Evolutionary conservation across 352 stramenopile genomes (phyloP), one percentile per base, ranked within the genome.

Genomic region (Globisporangium nagaii): DNA sequence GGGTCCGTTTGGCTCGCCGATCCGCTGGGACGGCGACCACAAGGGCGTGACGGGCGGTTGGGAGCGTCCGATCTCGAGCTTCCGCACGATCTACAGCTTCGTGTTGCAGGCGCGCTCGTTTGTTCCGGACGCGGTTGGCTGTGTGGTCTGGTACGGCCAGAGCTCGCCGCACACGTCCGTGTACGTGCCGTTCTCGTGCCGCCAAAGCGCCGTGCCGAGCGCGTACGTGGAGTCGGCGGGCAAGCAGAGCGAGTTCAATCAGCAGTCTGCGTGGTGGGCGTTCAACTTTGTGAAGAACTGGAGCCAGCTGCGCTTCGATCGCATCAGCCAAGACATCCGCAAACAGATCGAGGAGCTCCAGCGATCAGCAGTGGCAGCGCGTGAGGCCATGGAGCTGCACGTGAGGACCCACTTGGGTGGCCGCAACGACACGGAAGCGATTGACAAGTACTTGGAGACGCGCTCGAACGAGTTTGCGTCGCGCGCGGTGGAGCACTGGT

Each of bases 51-150:
- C 48, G 6, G 84, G 84, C 11, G 75, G 70, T 35, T 93, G 85
- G 73, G 86, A 95, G 59, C 77, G 89, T 13, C 63, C 84, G 0
- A 96, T 97, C 60, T 95, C 86, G 15, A 74, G 96, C 24, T 95
- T 88, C 58, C 84, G 90, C 25, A 96, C 88, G 39, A 65, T 84
- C 27, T 86, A 75, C 56, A 87, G 72, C 41, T 95, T 96, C 58
- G 62, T 79, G 13, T 37, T 76, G 4, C 75, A 86, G 17, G 62
- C 68, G 11, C 59, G 72, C 7, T 31, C 43, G 1, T 40, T 64
- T 34, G 3, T 84, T 17, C 50, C 54, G 0, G 71, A 82, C 39
- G 20, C 53, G 17, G 31, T 84, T 4, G 70, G 70, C 27, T 72
- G 71, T 25, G 62, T 80, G 9, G 56, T 71, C 32, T 86, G 75